Conservation (phyloP, 176 grass and related monocot species). For the Aegilops sharonensis region DNA sequence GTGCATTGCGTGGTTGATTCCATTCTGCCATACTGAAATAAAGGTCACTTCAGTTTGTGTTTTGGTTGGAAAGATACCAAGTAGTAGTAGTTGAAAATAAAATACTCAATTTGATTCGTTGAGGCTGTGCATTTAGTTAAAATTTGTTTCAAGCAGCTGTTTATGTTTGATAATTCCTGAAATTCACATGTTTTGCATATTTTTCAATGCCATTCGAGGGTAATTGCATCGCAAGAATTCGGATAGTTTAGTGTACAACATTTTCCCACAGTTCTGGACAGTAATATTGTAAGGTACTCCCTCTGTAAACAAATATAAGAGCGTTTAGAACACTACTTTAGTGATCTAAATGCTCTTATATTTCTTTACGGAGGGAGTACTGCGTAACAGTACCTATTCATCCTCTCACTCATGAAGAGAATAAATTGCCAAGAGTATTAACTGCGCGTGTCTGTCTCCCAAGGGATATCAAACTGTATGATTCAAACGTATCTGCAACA, state of each 20-base stretch:
- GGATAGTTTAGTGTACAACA: neutral
- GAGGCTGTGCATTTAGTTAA: neutral
- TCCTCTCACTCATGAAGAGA: no score
- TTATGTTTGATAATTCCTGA: neutral
- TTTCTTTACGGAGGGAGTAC: no score
- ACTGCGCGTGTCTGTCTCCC: no score
- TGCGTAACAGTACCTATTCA: no score
- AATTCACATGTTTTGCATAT: neutral
- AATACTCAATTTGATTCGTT: neutral
- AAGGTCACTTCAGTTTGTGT: neutral
- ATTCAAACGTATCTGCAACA: no score
- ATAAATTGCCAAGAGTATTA: no score
- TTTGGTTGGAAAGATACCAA: neutral
- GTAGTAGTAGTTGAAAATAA: neutral
- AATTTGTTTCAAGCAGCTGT: neutral
- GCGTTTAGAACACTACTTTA: no score
- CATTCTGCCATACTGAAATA: neutral
- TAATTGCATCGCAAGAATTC: neutral
- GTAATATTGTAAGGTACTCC: neutral
- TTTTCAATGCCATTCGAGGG: neutral
- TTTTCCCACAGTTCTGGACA: neutral
- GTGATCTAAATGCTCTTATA: no score
- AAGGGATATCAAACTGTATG: no score
- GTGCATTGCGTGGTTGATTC: neutral
- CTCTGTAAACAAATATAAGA: no score